Base-by-base conservation (phyloP, 1,284 basidiomycete species). In the Leccinum griseonigrum region DNA sequence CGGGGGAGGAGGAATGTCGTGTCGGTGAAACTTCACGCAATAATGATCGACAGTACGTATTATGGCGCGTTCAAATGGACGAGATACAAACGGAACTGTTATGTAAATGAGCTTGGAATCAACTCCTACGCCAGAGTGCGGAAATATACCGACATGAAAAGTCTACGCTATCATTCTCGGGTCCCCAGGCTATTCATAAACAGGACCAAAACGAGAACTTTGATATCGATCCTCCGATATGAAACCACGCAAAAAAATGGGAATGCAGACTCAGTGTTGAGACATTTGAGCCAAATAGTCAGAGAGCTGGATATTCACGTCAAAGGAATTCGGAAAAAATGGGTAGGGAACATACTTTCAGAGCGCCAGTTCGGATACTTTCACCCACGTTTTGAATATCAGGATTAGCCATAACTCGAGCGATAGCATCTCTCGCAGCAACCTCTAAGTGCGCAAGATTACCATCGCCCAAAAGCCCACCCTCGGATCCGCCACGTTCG, bases 351-450 rank as follows among this genome's bases (percentile, higher is more conserved):
- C 85, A 66, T 63, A 95, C 92, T 86, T 94, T 96, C 64, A 97
- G 74, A 14, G 94, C 95, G 1, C 93, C 93, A 11, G 82, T 78
- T 67, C 95, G 79, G 61, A 98, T 87, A 63, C 82, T 91, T 70
- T 96, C 94, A 2, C 89, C 91, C 16, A 94, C 81, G 67, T 92
- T 92, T 79, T 95, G 94, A 40, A 97, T 91, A 71, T 97, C 94
- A 2, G 93, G 94, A 71, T 96, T 96, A 0, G 92, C 84, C 78
- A 97, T 80, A 34, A 97, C 86, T 64, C 86, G 83, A 18, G 85
- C 78, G 31, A 95, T 83, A 3, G 90, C 87, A 69, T 97, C 95
- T 70, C 88, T 85, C 43, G 95, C 93, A 7, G 88, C 90, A 43
- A 78, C 75, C 77, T 97, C 95, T 28, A 96, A 67, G 34, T 83